Evolutionary conservation across 73 alveolate genomes (phyloP).

Genomic region (Stentor roeselii): DNA sequence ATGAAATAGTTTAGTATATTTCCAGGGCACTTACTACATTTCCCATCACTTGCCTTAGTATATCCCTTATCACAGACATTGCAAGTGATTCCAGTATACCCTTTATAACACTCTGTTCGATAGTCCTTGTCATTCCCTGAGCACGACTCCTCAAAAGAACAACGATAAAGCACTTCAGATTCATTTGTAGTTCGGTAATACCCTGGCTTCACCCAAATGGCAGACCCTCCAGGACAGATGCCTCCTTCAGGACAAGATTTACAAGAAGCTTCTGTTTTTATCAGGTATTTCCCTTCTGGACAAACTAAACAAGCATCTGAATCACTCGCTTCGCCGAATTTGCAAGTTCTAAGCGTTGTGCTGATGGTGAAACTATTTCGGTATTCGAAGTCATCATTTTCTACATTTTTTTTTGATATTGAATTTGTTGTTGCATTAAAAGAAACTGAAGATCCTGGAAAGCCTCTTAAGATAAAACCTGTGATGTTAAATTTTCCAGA

Average conservation of each 20-base stretch:
- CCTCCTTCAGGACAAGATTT: slow-evolving; percentile 46
- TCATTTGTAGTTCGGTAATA: slow-evolving; percentile 45
- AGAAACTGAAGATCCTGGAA: no score
- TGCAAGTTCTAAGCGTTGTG: no score
- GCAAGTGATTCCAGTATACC: slow-evolving; percentile 59
- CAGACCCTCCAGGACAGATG: slow-evolving; percentile 49
- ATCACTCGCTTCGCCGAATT: no score
- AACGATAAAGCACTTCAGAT: slow-evolving; percentile 35
- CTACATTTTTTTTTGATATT: no score
- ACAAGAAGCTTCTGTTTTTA: slow-evolving; percentile 20
- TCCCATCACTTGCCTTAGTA: slow-evolving; percentile 44
- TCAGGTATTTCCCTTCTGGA: neutral
- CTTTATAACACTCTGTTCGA: slow-evolving; percentile 55
- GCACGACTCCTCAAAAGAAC: slow-evolving; percentile 29
- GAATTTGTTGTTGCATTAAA: no score
- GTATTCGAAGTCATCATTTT: neutral
- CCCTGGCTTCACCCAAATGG: slow-evolving; percentile 53
- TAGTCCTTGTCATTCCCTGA: no score
- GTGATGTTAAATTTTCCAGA: neutral
- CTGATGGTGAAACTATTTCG: neutral
- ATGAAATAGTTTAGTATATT: slow-evolving; percentile 33
- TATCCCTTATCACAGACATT: slow-evolving; percentile 66
- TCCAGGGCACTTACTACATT: slow-evolving; percentile 53
- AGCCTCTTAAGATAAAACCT: neutral
- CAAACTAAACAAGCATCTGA: neutral